phyloP scores from a whole-genome alignment of 2,329 filamentous ascomycete species.

The Camptophora hylomeconis region DNA sequence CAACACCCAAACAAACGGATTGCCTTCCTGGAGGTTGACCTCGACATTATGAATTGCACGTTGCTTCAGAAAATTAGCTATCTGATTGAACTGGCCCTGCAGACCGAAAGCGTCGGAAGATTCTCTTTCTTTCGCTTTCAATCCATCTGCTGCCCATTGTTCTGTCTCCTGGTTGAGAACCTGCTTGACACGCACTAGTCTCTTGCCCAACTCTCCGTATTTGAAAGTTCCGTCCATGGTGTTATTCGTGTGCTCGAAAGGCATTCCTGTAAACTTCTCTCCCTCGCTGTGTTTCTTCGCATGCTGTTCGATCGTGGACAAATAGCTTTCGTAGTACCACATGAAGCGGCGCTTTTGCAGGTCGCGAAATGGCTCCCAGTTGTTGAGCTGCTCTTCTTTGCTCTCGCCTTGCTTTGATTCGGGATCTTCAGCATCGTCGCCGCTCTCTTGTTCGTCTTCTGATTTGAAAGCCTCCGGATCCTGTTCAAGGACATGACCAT shows the following conservation, averaged over 20 bases:
- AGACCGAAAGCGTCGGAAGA: conserved; percentile 68
- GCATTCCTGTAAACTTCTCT: conserved; percentile 62
- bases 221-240: conserved; percentile 77
- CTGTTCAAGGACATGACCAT: conserved; percentile 34
- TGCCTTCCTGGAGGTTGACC: conserved; percentile 61
- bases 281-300: conserved; percentile 49
- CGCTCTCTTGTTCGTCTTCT: conserved; percentile 23
- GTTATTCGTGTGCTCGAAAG: conserved; percentile 69
- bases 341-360: conserved; percentile 82
- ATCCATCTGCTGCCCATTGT: conserved; percentile 59
- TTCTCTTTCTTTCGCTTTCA: conserved; percentile 49
- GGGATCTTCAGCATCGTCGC: conserved; percentile 39
- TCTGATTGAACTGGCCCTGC: conserved; percentile 72
- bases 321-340: conserved; percentile 90
- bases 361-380: conserved; percentile 80
- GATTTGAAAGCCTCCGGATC: conserved; percentile 15
- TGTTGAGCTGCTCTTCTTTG: conserved; percentile 37
- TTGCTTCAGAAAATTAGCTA: conserved; percentile 60
- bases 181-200: conserved; percentile 55
- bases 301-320: conserved; percentile 55
- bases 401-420: conserved; percentile 29
- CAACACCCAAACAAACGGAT: conserved; percentile 79
- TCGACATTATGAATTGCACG: conserved; percentile 59
- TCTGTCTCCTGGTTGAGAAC: conserved; percentile 59
- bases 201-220: conserved; percentile 58